These are phyloP conservation scores for Aspergillus sp. DNA, from an alignment of 2,329 filamentous ascomycete species.

Conservation along the genomic window DNA sequence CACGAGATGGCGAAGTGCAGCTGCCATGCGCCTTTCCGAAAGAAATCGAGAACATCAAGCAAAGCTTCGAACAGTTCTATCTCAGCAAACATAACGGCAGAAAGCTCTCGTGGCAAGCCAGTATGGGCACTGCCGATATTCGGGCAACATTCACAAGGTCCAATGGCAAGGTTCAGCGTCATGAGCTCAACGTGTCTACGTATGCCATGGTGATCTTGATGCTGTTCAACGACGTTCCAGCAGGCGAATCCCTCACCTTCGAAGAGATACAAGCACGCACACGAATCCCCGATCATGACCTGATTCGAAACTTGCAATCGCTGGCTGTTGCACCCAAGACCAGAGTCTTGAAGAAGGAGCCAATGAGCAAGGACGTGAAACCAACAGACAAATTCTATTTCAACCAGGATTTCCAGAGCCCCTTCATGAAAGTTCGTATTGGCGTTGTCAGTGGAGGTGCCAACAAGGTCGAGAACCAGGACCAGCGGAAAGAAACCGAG, in stretches of 20 bases:
- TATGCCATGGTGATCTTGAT: conserved; percentile 87
- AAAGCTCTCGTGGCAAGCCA: conserved; percentile 75
- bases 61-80: conserved; percentile 87
- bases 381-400: conserved; percentile 73
- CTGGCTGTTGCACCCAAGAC: conserved; percentile 80
- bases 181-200: conserved; percentile 89
- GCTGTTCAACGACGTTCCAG: conserved; percentile 75
- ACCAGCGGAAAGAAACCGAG: conserved; percentile 51
- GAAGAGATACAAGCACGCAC: conserved; percentile 82
- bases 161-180: conserved; percentile 67
- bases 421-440: conserved; percentile 82
- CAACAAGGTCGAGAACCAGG: conserved; percentile 76
- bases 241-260: conserved; percentile 49
- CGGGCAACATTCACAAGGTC: conserved; percentile 71
- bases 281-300: conserved; percentile 68
- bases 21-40: conserved; percentile 65
- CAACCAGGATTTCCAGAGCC: conserved; percentile 76
- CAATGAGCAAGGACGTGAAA: conserved; percentile 72
- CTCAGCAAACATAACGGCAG: conserved; percentile 80
- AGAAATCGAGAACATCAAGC: conserved; percentile 69
- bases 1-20: conserved; percentile 46
- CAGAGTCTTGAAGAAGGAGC: conserved; percentile 73
- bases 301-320: conserved; percentile 74
- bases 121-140: conserved; percentile 80
- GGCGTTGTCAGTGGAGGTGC: conserved; percentile 70